phyloP scores from a whole-genome alignment of 1,139 yeast species.

The Suhomyces kunorum region DNA sequence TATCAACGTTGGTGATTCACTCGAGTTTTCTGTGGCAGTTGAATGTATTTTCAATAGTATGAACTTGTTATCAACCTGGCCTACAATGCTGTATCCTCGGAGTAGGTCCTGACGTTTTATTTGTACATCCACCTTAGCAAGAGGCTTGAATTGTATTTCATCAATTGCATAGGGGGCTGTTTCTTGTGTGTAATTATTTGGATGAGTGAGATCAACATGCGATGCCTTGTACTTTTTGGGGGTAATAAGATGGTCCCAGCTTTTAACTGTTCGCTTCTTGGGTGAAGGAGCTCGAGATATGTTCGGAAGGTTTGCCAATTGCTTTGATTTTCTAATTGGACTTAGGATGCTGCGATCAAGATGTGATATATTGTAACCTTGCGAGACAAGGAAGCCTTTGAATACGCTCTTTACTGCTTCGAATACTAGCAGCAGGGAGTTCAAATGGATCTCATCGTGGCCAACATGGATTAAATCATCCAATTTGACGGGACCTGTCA shows the following conservation, averaged over 20 bases:
- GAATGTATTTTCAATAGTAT: conserved; percentile 40
- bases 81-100: conserved; percentile 21
- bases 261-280: background rate
- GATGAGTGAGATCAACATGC: background rate
- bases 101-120: background rate
- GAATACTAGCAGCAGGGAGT: conserved; percentile 2
- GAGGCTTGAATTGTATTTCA: too few species aligned
- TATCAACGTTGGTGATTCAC: conserved; percentile 32
- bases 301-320: background rate
- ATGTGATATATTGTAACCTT: conserved; percentile 1
- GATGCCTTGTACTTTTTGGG: background rate
- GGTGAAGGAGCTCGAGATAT: conserved; percentile 1
- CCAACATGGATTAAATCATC: conserved; percentile 19
- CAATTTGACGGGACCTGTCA: conserved; percentile 22
- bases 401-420: conserved; percentile 33
- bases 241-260: background rate
- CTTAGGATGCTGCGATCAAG: background rate
- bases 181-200: background rate
- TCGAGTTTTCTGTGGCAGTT: too few species aligned
- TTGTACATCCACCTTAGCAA: background rate
- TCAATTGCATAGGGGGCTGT: too few species aligned
- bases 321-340: background rate
- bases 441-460: conserved; percentile 4
- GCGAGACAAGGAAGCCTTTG: conserved; percentile 25
- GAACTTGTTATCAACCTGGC: conserved; percentile 63